Evolutionary conservation across 1,139 yeast species (phyloP).

Genomic region (Geotrichum aggregatum): DNA sequence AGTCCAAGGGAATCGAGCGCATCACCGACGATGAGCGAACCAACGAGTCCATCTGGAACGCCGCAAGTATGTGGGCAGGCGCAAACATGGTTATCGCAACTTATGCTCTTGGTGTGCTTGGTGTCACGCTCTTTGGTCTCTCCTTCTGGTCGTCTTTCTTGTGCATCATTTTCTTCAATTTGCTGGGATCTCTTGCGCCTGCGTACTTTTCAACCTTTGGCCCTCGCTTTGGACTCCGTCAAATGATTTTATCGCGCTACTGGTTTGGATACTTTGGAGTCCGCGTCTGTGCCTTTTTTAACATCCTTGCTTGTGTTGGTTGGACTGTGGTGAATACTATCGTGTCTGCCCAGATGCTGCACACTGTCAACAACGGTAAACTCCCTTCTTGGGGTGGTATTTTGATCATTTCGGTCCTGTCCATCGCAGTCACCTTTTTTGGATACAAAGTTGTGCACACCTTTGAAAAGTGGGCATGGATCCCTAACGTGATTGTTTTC

Average conservation of each 20-base stretch:
- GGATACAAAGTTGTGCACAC: conserved; percentile 79
- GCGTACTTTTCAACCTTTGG: conserved; percentile 84
- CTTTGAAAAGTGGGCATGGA: conserved; percentile 85
- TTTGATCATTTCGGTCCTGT: conserved; percentile 61
- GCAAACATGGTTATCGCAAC: conserved; percentile 89
- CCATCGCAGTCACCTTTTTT: conserved; percentile 73
- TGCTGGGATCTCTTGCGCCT: conserved; percentile 71
- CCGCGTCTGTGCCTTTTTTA: conserved; percentile 72
- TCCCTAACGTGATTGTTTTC: conserved; percentile 71
- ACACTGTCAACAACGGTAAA: conserved; percentile 61
- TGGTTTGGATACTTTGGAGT: conserved; percentile 72
- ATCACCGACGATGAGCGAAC: conserved; percentile 65
- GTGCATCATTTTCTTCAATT: conserved; percentile 63
- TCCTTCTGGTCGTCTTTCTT: conserved; percentile 65
- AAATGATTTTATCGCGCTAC: conserved; percentile 75
- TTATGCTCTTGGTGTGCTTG: conserved; percentile 75
- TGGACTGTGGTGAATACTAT: conserved; percentile 94
- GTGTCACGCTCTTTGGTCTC: conserved; percentile 49
- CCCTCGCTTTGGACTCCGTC: conserved; percentile 80
- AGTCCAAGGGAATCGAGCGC: conserved; percentile 65
- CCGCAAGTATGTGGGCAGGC: conserved; percentile 90
- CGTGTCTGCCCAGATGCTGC: conserved; percentile 80
- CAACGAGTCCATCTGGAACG: conserved; percentile 58
- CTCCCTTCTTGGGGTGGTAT: conserved; percentile 93
- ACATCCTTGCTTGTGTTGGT: conserved; percentile 84